These are phyloP conservation scores for Saturnispora besseyi DNA, from an alignment of 805 yeast species.

Conservation along the genomic window DNA sequence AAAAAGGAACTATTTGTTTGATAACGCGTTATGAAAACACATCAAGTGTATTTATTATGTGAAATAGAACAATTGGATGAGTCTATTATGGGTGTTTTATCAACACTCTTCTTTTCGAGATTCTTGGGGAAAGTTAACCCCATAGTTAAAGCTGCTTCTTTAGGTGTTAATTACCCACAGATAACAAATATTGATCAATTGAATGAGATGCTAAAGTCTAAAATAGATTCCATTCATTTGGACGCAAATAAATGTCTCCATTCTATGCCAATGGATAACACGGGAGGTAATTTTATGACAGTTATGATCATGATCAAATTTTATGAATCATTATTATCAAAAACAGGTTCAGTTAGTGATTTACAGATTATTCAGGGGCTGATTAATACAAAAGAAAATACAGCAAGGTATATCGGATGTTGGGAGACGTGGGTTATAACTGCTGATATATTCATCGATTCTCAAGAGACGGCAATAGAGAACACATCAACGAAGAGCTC, in stretches of 20 bases:
- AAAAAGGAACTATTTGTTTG: not conserved
- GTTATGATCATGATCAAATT: slow-evolving; percentile 2
- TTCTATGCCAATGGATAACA: too few relatives aligned
- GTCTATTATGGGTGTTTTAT: slow-evolving; percentile 49
- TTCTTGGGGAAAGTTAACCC: slow-evolving; percentile 39
- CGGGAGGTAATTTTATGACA: not conserved
- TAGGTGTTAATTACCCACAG: not conserved
- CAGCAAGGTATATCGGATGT: slow-evolving; percentile 20
- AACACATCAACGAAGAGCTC: not conserved
- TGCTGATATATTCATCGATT: slow-evolving; percentile 32
- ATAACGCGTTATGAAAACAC: slow-evolving; percentile 1
- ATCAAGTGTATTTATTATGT: slow-evolving; percentile 27
- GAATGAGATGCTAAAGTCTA: not conserved
- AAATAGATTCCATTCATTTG: not conserved
- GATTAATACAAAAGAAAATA: not conserved
- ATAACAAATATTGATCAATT: not conserved
- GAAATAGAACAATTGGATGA: slow-evolving; percentile 49
- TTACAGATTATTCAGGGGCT: not conserved
- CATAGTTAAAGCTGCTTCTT: not conserved
- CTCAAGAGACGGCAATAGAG: not conserved
- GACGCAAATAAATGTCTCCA: too few relatives aligned
- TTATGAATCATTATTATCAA: slow-evolving; percentile 20
- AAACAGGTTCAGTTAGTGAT: not conserved
- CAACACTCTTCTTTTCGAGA: slow-evolving; percentile 61
- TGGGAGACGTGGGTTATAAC: slow-evolving; percentile 71